phyloP scores from a whole-genome alignment of 352 stramenopile species.

The Pythium folliculosum region DNA sequence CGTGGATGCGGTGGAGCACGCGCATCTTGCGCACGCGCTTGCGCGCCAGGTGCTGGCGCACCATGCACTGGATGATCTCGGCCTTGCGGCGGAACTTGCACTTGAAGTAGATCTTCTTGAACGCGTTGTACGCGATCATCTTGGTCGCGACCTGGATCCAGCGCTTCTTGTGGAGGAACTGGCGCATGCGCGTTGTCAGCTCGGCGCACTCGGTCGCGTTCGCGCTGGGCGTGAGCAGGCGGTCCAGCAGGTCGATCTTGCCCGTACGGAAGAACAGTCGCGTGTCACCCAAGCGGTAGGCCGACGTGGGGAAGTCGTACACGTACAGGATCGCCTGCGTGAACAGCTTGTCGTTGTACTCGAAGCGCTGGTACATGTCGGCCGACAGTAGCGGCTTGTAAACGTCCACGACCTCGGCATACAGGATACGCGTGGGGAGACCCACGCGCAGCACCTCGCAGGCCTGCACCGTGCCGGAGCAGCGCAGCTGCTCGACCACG shows the following conservation, averaged over 20 bases:
- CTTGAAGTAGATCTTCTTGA: constrained; percentile 68
- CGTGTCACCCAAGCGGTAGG: constrained; percentile 80
- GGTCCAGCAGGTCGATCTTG: constrained; percentile 85
- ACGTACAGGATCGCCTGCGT: constrained; percentile 81
- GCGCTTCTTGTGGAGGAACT: constrained; percentile 77
- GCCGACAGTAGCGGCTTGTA: constrained; percentile 71
- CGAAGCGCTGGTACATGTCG: constrained; percentile 69
- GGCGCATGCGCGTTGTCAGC: constrained; percentile 43
- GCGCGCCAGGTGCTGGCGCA: constrained; percentile 72
- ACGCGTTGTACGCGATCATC: constrained; percentile 72
- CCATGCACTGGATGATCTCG: constrained; percentile 77
- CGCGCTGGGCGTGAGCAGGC: constrained; percentile 58
- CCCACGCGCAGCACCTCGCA: constrained; percentile 83
- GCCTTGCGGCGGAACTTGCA: constrained; percentile 72
- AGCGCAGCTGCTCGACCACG: constrained; percentile 74
- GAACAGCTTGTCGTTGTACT: constrained; percentile 86
- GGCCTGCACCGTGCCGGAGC: constrained; percentile 73
- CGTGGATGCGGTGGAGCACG: constrained; percentile 59
- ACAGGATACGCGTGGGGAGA: constrained; percentile 83
- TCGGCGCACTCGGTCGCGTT: constrained; percentile 26
- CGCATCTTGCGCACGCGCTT: constrained; percentile 66
- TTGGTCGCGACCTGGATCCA: constrained; percentile 74
- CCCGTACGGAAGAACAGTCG: constrained; percentile 86
- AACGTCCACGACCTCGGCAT: constrained; percentile 83
- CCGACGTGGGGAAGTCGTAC: constrained; percentile 72